phyloP scores from a whole-genome alignment of 2,329 filamentous ascomycete genomes.

The Xylaria sp. region DNA sequence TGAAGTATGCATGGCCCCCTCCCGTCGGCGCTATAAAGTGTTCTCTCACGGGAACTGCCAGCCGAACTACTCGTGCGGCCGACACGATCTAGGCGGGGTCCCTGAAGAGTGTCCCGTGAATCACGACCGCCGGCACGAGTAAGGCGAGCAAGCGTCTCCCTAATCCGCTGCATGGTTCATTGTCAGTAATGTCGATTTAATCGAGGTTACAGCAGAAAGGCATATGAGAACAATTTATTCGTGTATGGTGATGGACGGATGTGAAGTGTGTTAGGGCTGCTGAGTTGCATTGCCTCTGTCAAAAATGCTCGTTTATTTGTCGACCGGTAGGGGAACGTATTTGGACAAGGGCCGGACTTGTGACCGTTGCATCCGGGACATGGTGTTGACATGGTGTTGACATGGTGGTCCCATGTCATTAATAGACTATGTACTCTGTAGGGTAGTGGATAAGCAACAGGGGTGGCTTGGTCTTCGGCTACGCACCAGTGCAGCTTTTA shows the following conservation, averaged over 20 bases:
- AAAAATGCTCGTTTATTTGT: constrained; percentile 29
- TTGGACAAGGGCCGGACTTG: constrained; percentile 31
- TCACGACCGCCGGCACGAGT: constrained; percentile 43
- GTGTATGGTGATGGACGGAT: constrained; percentile 8
- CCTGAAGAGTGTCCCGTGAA: constrained; percentile 40
- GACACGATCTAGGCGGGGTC: constrained; percentile 44
- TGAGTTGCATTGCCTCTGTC: constrained; percentile 8
- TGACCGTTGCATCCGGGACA: constrained; percentile 38
- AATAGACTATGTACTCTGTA: background rate
- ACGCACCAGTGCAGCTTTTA: background rate
- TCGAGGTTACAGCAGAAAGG: constrained; percentile 19
- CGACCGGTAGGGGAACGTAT: constrained; percentile 14
- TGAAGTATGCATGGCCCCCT: constrained; percentile 43
- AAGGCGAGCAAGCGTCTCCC: constrained; percentile 46
- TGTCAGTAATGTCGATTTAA: constrained; percentile 14
- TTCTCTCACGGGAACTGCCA: constrained; percentile 44
- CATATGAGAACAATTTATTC: constrained; percentile 13
- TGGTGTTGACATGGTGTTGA: constrained; percentile 30
- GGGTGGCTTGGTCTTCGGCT: constrained; percentile 18
- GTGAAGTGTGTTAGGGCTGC: constrained; percentile 13
- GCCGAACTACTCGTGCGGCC: constrained; percentile 46
- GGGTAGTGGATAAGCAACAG: constrained; percentile 10
- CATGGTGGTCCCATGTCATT: constrained; percentile 29
- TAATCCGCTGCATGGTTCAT: constrained; percentile 49
- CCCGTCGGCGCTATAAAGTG: constrained; percentile 42